phyloP scores from a whole-genome alignment of 148 eudicot species.

The Silene conica region DNA sequence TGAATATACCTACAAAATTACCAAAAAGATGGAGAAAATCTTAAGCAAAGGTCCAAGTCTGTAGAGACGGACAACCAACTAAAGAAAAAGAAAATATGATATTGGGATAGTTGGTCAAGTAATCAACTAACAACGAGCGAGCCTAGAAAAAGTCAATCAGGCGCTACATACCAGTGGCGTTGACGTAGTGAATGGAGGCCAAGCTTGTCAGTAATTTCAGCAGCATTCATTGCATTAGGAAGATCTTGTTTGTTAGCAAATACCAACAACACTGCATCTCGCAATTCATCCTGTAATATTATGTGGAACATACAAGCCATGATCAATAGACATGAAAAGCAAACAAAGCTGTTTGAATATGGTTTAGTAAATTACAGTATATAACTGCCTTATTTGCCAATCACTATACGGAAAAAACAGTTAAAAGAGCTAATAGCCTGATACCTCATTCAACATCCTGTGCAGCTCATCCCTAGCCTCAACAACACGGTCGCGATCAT shows the following conservation, averaged over 20 bases:
- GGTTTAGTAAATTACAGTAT: background rate
- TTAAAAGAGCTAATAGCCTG: background rate
- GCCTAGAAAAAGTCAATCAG: background rate
- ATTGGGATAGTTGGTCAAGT: background rate
- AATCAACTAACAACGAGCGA: background rate
- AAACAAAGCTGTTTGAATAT: background rate
- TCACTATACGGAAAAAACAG: background rate
- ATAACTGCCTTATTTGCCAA: background rate
- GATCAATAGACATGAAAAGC: background rate
- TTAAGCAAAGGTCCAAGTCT: background rate
- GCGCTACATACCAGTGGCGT: conserved; percentile 29
- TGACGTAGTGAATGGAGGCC: conserved; percentile 40
- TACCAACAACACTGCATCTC: conserved; percentile 37
- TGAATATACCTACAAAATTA: conserved; percentile 27
- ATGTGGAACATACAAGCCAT: background rate
- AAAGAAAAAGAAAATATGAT: background rate
- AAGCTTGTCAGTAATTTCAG: conserved; percentile 36
- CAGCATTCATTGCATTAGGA: conserved; percentile 38
- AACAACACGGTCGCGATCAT: conserved; percentile 36
- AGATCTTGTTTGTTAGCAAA: conserved; percentile 38
- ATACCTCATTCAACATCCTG: conserved; percentile 36
- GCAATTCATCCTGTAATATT: conserved; percentile 24
- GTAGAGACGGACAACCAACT: background rate
- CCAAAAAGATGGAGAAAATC: background rate
- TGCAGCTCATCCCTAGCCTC: conserved; percentile 36